A percentile compares a stretch with the other conserved stretches of the same genome.
These are phyloP conservation scores for Tolypocladium guangdongense DNA, from an alignment of 2,329 filamentous ascomycete species.

Conservation along the genomic window DNA sequence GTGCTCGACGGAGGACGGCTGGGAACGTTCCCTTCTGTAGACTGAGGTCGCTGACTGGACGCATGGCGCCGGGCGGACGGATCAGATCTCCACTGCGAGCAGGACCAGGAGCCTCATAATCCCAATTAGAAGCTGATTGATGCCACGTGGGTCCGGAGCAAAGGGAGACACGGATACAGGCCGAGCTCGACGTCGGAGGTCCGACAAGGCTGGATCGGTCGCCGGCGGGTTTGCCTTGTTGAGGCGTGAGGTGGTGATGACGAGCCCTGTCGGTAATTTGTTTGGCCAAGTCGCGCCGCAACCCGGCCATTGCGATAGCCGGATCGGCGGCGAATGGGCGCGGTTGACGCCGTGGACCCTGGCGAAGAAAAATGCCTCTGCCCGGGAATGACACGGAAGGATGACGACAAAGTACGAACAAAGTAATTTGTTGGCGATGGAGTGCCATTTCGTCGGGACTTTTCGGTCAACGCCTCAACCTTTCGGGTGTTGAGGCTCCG, in stretches of 20 bases:
- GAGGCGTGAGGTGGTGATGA: background rate
- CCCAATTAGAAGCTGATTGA: background rate
- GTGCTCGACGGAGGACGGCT: slow-evolving; percentile 54
- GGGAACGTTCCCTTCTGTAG: slow-evolving; percentile 41
- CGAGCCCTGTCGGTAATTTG: background rate
- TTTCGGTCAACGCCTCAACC: background rate
- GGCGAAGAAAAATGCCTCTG: background rate
- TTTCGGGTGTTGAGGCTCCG: background rate
- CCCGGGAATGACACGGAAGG: background rate
- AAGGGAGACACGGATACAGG: background rate
- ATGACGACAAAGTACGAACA: too few relatives aligned
- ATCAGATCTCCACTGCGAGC: background rate
- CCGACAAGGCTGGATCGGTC: slow-evolving; percentile 1
- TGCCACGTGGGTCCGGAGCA: background rate
- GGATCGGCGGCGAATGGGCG: background rate
- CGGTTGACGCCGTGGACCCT: background rate
- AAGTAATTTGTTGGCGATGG: background rate
- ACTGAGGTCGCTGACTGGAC: slow-evolving; percentile 19
- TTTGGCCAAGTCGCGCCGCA: background rate
- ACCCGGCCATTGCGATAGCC: background rate
- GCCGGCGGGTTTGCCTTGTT: background rate
- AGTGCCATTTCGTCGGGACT: background rate
- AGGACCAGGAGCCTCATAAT: too few relatives aligned
- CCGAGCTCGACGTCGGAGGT: slow-evolving; percentile 1
- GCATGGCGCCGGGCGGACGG: background rate